Conservation (phyloP, 2,329 filamentous ascomycete species). For the Escovopsis weberi region DNA sequence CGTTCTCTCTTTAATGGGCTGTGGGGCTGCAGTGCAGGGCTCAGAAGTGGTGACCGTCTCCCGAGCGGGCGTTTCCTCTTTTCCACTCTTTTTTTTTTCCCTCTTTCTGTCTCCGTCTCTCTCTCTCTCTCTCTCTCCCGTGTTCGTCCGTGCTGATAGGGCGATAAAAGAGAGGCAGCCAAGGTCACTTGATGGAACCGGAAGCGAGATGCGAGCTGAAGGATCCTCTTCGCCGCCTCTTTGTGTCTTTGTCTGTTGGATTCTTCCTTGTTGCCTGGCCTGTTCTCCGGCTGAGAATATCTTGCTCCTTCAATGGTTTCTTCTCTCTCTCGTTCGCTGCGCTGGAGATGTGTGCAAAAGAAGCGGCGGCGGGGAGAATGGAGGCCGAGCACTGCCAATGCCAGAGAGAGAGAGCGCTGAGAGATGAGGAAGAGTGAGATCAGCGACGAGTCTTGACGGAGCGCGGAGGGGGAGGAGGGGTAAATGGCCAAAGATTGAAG, state of each 20-base stretch:
- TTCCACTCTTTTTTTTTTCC: no score
- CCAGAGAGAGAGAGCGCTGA: background rate
- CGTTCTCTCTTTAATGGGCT: slow-evolving; percentile 2
- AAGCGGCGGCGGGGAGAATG: no score
- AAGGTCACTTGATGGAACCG: slow-evolving; percentile 1
- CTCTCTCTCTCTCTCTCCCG: no score
- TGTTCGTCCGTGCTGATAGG: background rate
- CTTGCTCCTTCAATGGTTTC: background rate
- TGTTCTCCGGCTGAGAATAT: no score
- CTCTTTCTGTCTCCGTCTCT: background rate
- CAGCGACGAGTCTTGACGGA: slow-evolving; percentile 4
- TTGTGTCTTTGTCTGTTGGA: no score
- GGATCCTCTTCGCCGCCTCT: no score
- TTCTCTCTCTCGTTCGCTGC: background rate
- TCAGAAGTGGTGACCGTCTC: slow-evolving; percentile 1
- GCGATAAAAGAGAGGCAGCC: slow-evolving; percentile 3
- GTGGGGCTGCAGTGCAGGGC: slow-evolving; percentile 6
- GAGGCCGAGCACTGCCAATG: no score
- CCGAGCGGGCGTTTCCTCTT: slow-evolving; percentile 2
- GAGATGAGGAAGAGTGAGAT: slow-evolving; percentile 3
- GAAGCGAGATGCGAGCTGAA: background rate
- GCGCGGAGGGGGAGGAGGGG: slow-evolving; percentile 6
- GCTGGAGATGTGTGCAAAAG: no score
- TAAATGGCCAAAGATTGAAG: slow-evolving; percentile 8
- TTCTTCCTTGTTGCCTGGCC: no score